Evolutionary conservation across 2,329 filamentous ascomycete species (phyloP).

Genomic region (Apiospora sp.): DNA sequence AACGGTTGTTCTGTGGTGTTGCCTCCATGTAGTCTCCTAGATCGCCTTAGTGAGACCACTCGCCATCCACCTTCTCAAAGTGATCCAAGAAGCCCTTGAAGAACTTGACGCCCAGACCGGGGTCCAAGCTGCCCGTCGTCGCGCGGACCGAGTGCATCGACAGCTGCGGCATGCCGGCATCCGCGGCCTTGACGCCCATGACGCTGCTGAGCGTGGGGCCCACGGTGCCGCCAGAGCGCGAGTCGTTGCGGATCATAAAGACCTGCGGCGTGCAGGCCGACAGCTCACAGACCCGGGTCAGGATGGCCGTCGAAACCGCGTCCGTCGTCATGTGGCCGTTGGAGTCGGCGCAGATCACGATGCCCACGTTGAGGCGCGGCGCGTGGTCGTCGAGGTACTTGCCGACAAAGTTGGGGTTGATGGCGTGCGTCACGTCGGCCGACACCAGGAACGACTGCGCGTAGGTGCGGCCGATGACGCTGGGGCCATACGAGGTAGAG

Average conservation of each 20-base stretch:
- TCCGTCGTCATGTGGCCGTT: constrained; percentile 98
- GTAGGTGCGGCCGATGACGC: constrained; percentile 80
- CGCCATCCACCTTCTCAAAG: constrained; percentile 83
- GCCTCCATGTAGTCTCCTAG: not conserved
- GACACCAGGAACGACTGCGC: constrained; percentile 93
- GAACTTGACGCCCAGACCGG: constrained; percentile 84
- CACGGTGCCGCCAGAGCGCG: constrained; percentile 89
- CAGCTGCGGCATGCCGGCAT: constrained; percentile 89
- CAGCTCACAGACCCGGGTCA: constrained; percentile 80
- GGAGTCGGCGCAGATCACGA: constrained; percentile 80
- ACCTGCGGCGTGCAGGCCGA: constrained; percentile 77
- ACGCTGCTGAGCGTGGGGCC: constrained; percentile 85
- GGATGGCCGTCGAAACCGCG: constrained; percentile 80
- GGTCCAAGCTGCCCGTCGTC: constrained; percentile 85
- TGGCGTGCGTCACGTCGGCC: constrained; percentile 91
- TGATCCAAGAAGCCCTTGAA: constrained; percentile 90
- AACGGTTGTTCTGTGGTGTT: not conserved
- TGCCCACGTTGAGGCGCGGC: constrained; percentile 87
- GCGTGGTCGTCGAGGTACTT: constrained; percentile 87
- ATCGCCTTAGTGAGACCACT: constrained; percentile 63
- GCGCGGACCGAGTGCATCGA: constrained; percentile 95
- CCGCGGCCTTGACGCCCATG: constrained; percentile 83
- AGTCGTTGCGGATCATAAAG: constrained; percentile 96
- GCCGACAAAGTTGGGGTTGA: constrained; percentile 90
- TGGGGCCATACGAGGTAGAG: constrained; percentile 57